Conservation (phyloP, 2,329 filamentous ascomycete genomes). For the Colletotrichum sp. region DNA sequence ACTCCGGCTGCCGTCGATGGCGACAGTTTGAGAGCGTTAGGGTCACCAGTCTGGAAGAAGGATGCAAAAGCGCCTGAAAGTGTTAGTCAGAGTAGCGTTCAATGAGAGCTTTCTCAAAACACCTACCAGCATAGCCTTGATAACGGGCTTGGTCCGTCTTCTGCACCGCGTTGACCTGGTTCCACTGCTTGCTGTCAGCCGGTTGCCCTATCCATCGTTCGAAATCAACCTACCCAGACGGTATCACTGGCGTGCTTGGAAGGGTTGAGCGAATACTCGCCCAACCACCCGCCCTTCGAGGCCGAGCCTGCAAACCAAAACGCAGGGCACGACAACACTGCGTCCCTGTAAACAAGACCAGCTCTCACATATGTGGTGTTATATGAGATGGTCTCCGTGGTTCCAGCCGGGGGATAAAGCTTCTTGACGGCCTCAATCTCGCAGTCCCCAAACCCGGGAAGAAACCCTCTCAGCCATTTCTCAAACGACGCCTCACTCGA, state of each 20-base stretch:
- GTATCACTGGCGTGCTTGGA: conserved; percentile 64
- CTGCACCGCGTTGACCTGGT: conserved; percentile 57
- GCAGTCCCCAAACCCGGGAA: conserved; percentile 47
- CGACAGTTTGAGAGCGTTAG: conserved; percentile 61
- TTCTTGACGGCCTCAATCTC: conserved; percentile 43
- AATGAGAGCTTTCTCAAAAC: conserved; percentile 4
- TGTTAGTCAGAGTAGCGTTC: neutral
- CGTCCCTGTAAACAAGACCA: conserved; percentile 61
- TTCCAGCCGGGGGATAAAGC: conserved; percentile 52
- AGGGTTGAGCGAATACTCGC: conserved; percentile 63
- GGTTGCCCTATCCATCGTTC: neutral
- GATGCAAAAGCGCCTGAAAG: conserved; percentile 59
- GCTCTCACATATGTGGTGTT: conserved; percentile 56
- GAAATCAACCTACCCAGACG: conserved; percentile 47
- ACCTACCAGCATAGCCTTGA: conserved; percentile 45
- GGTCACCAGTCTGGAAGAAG: conserved; percentile 63
- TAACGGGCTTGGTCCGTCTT: conserved; percentile 57
- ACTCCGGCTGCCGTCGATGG: conserved; percentile 44
- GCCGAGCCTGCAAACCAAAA: conserved; percentile 59
- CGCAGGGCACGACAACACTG: conserved; percentile 62
- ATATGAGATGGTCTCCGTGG: conserved; percentile 53
- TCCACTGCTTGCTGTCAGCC: conserved; percentile 48
- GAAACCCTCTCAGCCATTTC: conserved; percentile 56
- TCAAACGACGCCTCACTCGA: conserved; percentile 53
- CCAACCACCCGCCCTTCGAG: conserved; percentile 51